Conservation (phyloP, 768 basidiomycete genomes). For the Psilocybe azurescens region DNA sequence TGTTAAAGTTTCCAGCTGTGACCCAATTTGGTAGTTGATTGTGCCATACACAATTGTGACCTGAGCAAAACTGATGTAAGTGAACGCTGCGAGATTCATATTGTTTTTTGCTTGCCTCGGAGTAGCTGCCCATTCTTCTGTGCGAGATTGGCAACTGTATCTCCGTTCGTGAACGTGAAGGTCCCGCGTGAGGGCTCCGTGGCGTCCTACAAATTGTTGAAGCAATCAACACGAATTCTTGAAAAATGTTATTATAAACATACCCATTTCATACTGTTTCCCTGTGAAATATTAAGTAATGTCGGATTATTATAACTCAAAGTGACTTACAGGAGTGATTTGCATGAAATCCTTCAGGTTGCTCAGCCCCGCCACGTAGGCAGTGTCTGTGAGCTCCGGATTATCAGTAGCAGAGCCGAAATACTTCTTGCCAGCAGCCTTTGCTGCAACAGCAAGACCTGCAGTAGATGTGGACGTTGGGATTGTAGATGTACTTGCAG, state of each 20-base stretch:
- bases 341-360: slow-evolving; percentile 47
- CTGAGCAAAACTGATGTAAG: slow-evolving; percentile 15
- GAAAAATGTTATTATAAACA: slow-evolving; percentile 1
- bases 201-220: slow-evolving; percentile 43
- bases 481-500: slow-evolving; percentile 1
- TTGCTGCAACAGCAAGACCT: slow-evolving; percentile 36
- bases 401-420: slow-evolving; percentile 58
- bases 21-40: slow-evolving; percentile 59
- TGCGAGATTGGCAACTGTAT: slow-evolving; percentile 49
- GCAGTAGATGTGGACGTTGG: slow-evolving; percentile 15
- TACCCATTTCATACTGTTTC: slow-evolving; percentile 64
- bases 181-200: slow-evolving; percentile 53
- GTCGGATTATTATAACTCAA: background rate
- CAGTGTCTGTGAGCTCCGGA: slow-evolving; percentile 45
- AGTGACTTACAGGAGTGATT: slow-evolving; percentile 44
- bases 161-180: slow-evolving; percentile 52
- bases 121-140: slow-evolving; percentile 51
- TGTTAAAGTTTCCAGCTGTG: slow-evolving; percentile 43
- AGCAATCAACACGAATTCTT: background rate
- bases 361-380: slow-evolving; percentile 44
- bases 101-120: slow-evolving; percentile 34
- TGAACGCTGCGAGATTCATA: background rate
- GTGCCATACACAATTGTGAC: slow-evolving; percentile 55
- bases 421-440: slow-evolving; percentile 50
- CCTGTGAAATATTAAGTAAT: slow-evolving; percentile 19